These are phyloP conservation scores for Aspergillus biplanus DNA, from an alignment of 495 filamentous ascomycete genomes.

Conservation along the genomic window DNA sequence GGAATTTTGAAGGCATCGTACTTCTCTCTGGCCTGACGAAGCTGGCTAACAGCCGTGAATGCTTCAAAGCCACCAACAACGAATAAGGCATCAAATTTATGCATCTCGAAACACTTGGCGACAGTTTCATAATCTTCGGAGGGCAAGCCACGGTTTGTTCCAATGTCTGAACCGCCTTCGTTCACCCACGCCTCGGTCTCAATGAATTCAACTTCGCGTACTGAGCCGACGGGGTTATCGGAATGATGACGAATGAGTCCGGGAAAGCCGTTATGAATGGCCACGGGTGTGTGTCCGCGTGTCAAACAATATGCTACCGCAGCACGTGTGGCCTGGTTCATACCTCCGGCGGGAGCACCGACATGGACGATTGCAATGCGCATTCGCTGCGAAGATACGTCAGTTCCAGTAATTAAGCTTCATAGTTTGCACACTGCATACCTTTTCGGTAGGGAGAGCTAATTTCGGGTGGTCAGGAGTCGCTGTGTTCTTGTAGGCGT, in stretches of 20 bases:
- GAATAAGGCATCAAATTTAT: constrained; percentile 89
- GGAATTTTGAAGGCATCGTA: constrained; percentile 91
- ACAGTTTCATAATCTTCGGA: constrained; percentile 78
- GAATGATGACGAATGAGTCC: constrained; percentile 89
- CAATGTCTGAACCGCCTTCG: constrained; percentile 96
- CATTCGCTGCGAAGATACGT: constrained; percentile 66
- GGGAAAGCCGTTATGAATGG: constrained; percentile 96
- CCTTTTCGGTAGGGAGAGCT: constrained; percentile 72
- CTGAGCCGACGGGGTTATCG: constrained; percentile 78
- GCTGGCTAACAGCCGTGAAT: constrained; percentile 86
- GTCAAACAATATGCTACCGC: constrained; percentile 94
- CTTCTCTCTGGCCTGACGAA: constrained; percentile 75
- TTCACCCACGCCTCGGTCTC: constrained; percentile 94
- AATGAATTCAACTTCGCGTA: constrained; percentile 86
- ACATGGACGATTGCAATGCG: constrained; percentile 95
- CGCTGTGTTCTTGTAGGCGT: constrained; percentile 87
- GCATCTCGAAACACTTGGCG: constrained; percentile 82
- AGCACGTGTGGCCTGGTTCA: constrained; percentile 95
- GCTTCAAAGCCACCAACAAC: constrained; percentile 97
- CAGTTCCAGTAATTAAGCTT: constrained; percentile 5
- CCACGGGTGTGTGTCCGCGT: constrained; percentile 88
- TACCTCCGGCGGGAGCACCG: constrained; percentile 96
- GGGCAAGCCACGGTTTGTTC: constrained; percentile 92
- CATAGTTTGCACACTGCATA: constrained; percentile 35
- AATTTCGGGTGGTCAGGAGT: constrained; percentile 65